Evolutionary conservation across 768 basidiomycete genomes (phyloP).

Genomic region (Agaricus blazei): DNA sequence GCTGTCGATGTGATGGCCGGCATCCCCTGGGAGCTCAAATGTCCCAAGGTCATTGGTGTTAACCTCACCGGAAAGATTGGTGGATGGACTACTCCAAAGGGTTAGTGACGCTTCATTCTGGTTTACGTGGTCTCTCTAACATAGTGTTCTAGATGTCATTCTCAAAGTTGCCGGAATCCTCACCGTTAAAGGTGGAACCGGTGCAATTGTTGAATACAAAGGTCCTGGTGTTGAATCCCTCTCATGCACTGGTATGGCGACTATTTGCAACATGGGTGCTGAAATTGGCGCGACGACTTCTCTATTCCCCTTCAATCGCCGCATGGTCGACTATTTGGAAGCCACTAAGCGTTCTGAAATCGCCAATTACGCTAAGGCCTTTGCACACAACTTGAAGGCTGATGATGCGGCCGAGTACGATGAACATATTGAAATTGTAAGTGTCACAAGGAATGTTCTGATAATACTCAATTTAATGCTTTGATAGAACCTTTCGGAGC

Average conservation of each 20-base stretch:
- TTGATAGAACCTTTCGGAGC: slow-evolving; percentile 82
- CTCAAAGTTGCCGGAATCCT: slow-evolving; percentile 98
- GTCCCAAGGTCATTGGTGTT: slow-evolving; percentile 98
- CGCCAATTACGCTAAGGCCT: slow-evolving; percentile 82
- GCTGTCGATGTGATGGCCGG: slow-evolving; percentile 99
- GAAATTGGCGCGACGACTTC: slow-evolving; percentile 99
- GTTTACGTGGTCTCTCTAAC: slow-evolving; percentile 3
- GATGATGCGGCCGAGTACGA: slow-evolving; percentile 92
- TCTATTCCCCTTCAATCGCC: slow-evolving; percentile 95
- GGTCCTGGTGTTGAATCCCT: slow-evolving; percentile 94
- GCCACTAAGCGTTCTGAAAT: slow-evolving; percentile 92
- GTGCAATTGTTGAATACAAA: slow-evolving; percentile 96
- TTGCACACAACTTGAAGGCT: slow-evolving; percentile 86
- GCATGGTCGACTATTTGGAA: slow-evolving; percentile 90
- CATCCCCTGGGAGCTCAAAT: slow-evolving; percentile 99
- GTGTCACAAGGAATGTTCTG: slow-evolving; percentile 19
- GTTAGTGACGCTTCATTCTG: slow-evolving; percentile 30
- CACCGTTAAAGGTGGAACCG: slow-evolving; percentile 99
- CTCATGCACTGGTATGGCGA: slow-evolving; percentile 98
- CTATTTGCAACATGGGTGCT: slow-evolving; percentile 99
- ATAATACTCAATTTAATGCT: slow-evolving; percentile 3
- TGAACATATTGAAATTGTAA: slow-evolving; percentile 84
- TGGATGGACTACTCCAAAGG: slow-evolving; percentile 98
- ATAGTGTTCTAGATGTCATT: slow-evolving; percentile 70
- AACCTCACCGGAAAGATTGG: slow-evolving; percentile 91